These are phyloP conservation scores for Phytophthora sojae DNA, from an alignment of 352 stramenopile species.

Conservation along the genomic window DNA sequence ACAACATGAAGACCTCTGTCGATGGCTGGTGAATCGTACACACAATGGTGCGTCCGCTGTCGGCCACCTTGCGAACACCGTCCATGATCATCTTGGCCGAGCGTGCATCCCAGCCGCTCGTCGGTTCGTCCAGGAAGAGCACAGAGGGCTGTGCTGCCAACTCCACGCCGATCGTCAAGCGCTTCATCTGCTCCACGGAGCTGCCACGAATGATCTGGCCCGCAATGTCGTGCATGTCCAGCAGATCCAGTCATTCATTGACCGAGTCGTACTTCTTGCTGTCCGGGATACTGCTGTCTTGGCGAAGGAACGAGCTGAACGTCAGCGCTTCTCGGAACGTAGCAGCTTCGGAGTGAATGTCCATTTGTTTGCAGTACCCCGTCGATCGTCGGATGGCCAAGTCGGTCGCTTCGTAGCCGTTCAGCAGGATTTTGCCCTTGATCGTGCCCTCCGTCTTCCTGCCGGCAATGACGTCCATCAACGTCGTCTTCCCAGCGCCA, in stretches of 20 bases:
- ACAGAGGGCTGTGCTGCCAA: constrained; percentile 84
- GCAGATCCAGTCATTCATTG: constrained; percentile 28
- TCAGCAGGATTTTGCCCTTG: constrained; percentile 59
- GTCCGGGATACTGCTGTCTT: no score
- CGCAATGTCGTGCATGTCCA: constrained; percentile 36
- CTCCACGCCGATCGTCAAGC: constrained; percentile 51
- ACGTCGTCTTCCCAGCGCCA: constrained; percentile 85
- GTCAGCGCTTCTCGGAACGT: no score
- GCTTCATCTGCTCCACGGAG: constrained; percentile 58
- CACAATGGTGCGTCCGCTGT: constrained; percentile 50
- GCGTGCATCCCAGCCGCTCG: constrained; percentile 84
- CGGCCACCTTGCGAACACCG: constrained; percentile 85
- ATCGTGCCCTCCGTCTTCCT: constrained; percentile 69
- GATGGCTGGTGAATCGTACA: no score
- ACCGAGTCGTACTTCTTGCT: no score
- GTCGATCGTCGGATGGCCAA: constrained; percentile 49
- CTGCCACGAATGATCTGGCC: constrained; percentile 45
- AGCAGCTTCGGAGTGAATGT: no score
- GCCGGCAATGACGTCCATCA: constrained; percentile 93
- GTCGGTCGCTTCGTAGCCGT: constrained; percentile 46
- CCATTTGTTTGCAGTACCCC: constrained; percentile 45
- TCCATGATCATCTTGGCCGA: constrained; percentile 87
- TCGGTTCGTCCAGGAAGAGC: constrained; percentile 87
- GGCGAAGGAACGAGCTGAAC: no score
- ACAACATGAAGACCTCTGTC: no score